Percentiles rank a stretch among this genome's conserved stretches.
phyloP scores from a whole-genome alignment of 2,329 filamentous ascomycete species.

The Diaporthe eres region DNA sequence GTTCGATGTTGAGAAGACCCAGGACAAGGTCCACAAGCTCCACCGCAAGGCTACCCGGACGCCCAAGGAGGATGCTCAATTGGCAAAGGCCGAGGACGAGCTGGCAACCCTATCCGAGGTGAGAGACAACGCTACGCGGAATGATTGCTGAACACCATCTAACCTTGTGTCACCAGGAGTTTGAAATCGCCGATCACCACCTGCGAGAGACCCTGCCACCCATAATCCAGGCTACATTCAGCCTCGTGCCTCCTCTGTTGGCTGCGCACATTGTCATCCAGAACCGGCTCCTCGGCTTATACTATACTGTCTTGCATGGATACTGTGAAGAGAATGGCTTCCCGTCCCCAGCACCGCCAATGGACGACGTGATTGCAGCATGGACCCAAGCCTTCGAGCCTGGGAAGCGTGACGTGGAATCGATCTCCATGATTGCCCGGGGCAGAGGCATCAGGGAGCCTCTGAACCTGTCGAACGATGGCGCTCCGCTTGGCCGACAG shows the following conservation, averaged over 20 bases:
- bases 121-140: slow-evolving; percentile 40
- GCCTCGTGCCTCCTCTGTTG: slow-evolving; percentile 80
- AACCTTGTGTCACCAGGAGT: slow-evolving; percentile 65
- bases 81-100: slow-evolving; percentile 81
- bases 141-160: slow-evolving; percentile 30
- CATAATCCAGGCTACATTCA: slow-evolving; percentile 78
- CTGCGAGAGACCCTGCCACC: slow-evolving; percentile 79
- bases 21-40: slow-evolving; percentile 78
- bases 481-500: slow-evolving; percentile 46
- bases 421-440: slow-evolving; percentile 72
- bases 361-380: slow-evolving; percentile 77
- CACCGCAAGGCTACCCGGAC: slow-evolving; percentile 79
- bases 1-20: slow-evolving; percentile 84
- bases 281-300: slow-evolving; percentile 81
- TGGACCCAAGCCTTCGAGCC: slow-evolving; percentile 77
- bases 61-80: slow-evolving; percentile 79
- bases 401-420: slow-evolving; percentile 76
- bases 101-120: slow-evolving; percentile 76
- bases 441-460: slow-evolving; percentile 75
- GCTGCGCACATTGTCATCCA: slow-evolving; percentile 81
- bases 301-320: slow-evolving; percentile 82
- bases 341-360: slow-evolving; percentile 79
- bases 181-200: slow-evolving; percentile 81
- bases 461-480: slow-evolving; percentile 53
- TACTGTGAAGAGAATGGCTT: slow-evolving; percentile 80